Percentiles rank a stretch among this genome's conserved stretches.
phyloP scores from a whole-genome alignment of 1,284 basidiomycete species.

The Clitocybe nebularis region DNA sequence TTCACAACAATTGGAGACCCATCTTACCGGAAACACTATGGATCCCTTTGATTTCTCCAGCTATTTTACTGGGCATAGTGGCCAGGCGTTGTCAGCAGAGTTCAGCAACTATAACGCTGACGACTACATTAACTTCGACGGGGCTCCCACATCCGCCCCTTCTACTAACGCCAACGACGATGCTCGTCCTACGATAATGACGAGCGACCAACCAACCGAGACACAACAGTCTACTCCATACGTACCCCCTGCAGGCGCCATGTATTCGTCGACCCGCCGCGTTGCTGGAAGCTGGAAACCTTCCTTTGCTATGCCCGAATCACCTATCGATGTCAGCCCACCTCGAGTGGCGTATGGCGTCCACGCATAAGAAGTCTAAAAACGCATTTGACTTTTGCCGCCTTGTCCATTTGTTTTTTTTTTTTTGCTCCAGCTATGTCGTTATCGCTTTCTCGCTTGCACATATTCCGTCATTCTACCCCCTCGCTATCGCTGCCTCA shows the following conservation, averaged over 20 bases:
- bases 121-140: constrained; percentile 22
- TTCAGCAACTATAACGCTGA: constrained; percentile 18
- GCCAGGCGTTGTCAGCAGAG: background rate
- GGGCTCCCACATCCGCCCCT: background rate
- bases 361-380: constrained; percentile 15
- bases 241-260: constrained; percentile 51
- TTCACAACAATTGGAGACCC: too few relatives aligned
- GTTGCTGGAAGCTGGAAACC: constrained; percentile 52
- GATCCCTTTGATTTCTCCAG: too few relatives aligned
- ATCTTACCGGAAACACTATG: too few relatives aligned
- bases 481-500: constrained; percentile 1
- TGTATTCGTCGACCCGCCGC: constrained; percentile 42
- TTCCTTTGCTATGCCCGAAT: constrained; percentile 20
- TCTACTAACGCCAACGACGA: constrained; percentile 12
- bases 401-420: constrained; percentile 19
- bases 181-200: constrained; percentile 9
- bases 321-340: constrained; percentile 25
- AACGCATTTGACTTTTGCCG: constrained; percentile 9
- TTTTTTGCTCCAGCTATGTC: constrained; percentile 13
- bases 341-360: constrained; percentile 23
- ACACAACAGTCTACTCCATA: constrained; percentile 27
- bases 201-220: constrained; percentile 8
- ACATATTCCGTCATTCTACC: constrained; percentile 3
- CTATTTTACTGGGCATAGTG: too few relatives aligned
- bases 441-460: constrained; percentile 11